Percentiles rank a stretch among this genome's conserved stretches.
phyloP scores from a whole-genome alignment of 176 grass and related monocot species.

The Musa beccarii region DNA sequence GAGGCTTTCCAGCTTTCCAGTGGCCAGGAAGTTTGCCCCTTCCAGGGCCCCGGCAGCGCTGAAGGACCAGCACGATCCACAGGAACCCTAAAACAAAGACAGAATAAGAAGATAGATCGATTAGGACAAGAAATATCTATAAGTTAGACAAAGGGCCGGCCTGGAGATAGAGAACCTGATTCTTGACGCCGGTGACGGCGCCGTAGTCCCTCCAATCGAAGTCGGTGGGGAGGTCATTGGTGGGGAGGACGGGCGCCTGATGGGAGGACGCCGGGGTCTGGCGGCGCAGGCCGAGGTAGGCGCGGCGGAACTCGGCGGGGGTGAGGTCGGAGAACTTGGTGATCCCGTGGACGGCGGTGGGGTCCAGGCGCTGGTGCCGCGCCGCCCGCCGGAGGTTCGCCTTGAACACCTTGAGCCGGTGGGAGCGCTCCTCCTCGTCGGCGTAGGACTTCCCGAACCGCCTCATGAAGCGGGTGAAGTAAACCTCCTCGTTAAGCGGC shows the following conservation, averaged over 20 bases:
- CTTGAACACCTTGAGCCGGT: conserved; percentile 3
- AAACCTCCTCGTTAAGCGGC: neutral
- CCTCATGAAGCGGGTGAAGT: neutral
- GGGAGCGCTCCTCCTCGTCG: neutral
- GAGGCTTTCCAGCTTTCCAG: conserved; percentile 7
- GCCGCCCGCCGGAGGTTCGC: neutral
- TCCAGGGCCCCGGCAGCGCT: conserved; percentile 6
- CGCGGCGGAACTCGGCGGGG: conserved; percentile 58
- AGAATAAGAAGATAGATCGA: neutral
- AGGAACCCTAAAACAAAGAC: conserved; percentile 11
- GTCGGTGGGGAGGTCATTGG: neutral
- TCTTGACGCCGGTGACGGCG: conserved; percentile 8
- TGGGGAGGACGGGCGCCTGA: conserved; percentile 12
- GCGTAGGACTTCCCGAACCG: neutral
- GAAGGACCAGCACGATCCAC: conserved; percentile 21
- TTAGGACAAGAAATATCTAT: neutral
- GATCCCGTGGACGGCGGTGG: conserved; percentile 64
- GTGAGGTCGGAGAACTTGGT: conserved; percentile 95
- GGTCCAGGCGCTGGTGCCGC: conserved; percentile 69
- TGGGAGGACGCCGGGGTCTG: neutral
- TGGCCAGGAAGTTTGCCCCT: conserved; percentile 17
- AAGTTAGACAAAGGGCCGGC: neutral
- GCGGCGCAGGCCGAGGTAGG: conserved; percentile 53
- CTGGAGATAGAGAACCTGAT: conserved; percentile 2
- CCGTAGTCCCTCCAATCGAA: conserved; percentile 12